Evolutionary conservation across 768 basidiomycete species (phyloP).

Genomic region (Boletus vermiculosoides): DNA sequence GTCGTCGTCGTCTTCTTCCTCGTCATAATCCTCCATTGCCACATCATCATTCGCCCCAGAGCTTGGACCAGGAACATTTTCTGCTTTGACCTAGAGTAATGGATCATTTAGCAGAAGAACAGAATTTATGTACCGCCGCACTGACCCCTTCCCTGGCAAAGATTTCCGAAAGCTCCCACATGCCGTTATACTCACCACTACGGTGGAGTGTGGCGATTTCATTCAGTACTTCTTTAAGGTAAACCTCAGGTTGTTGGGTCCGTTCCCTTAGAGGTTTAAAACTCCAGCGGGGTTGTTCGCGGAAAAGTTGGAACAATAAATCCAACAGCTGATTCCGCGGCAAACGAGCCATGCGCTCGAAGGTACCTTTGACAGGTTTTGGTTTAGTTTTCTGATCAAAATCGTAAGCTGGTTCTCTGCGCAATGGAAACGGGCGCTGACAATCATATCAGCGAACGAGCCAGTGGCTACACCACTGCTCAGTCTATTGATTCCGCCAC

Average conservation of each 20-base stretch:
- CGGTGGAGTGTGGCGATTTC: constrained; percentile 78
- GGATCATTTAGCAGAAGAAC: constrained; percentile 4
- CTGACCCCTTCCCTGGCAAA: constrained; percentile 64
- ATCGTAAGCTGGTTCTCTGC: constrained; percentile 5
- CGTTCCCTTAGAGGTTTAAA: constrained; percentile 74
- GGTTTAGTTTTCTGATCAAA: constrained; percentile 55
- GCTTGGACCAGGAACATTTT: constrained; percentile 44
- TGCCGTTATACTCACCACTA: constrained; percentile 75
- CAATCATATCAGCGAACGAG: constrained; percentile 65
- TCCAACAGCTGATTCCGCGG: constrained; percentile 87
- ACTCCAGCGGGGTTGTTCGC: constrained; percentile 77
- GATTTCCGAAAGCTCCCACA: constrained; percentile 77
- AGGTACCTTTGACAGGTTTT: constrained; percentile 65
- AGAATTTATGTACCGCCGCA: constrained; percentile 8
- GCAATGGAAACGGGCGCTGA: constrained; percentile 37
- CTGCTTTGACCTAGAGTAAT: constrained; percentile 41
- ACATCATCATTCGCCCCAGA: constrained; percentile 24
- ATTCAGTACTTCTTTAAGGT: constrained; percentile 77
- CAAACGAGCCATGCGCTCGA: constrained; percentile 91
- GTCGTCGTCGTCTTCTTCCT: constrained; percentile 49
- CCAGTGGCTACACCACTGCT: constrained; percentile 67
- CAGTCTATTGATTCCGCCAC: constrained; percentile 74
- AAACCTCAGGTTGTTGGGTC: constrained; percentile 83
- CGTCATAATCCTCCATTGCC: constrained; percentile 42
- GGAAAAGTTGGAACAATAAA: constrained; percentile 74